Base-by-base conservation (phyloP, 176 grass and related monocot genomes). In the Elaeis guineensis region DNA sequence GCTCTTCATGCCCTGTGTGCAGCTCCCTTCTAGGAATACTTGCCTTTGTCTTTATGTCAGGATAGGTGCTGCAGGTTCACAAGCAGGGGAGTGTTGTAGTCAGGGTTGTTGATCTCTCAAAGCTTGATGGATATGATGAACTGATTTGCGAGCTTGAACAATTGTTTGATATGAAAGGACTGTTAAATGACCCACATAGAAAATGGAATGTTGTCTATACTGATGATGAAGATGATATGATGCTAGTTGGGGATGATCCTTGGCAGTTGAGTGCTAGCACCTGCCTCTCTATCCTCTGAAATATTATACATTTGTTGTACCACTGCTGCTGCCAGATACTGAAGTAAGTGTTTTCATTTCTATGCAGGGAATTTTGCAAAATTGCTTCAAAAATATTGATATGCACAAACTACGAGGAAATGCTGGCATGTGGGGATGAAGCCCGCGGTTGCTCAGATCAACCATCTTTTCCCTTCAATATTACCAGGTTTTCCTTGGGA, bases 61-160 rank as follows among this genome's bases (percentile, higher is more conserved):
- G 35, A 16, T 58, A 68, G 52, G 28, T 24, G 19, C 18, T 65
- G 35, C 79, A 79, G 76, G 72, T 81, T 77, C 83, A 65, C 39
- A 74, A 81, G 59, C 69, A 61, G 70, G 72, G 59, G n/a, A 60
- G 73, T 77, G 64, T 73, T 73, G 64, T 69, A 61, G 59, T 63
- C 53, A 66, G 64, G 64, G 73, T 77, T 44, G 63, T 81, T 66
- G 78, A 86, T 64, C n/a, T 86, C 24, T 69, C 83, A n/a, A 39
- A 59, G 58, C 30, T 39, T 61, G 6, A 49, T 63, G 51, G 59
- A 77, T 81, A 77, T 52, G 83, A 64, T 80, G 78, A 68, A 81
- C 69, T 81, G 64, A 86, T 70, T 11, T 16, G 17, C 23, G 28
- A 55, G 17, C 1, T 60, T 2, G 52, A 61, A 26, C 25, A 21